Conservation (phyloP, 208 protist genomes). For the Trypanosoma rangeli region DNA sequence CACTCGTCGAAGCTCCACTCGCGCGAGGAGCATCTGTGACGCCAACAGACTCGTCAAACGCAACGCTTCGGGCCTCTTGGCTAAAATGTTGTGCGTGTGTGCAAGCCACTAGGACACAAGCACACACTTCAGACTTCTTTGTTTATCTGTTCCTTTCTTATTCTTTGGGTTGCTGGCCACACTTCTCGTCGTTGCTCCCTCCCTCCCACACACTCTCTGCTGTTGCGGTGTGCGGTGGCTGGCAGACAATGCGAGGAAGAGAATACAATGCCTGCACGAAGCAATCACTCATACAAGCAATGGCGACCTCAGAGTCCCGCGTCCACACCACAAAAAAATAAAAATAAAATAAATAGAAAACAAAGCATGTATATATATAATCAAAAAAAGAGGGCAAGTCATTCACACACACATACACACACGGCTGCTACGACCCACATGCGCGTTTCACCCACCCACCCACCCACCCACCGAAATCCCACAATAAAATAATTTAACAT, state of each 20-base stretch:
- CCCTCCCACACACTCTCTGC: not conserved
- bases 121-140: constrained; percentile 9
- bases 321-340: not conserved
- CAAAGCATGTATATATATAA: too few species aligned
- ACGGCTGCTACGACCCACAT: too few species aligned
- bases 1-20: constrained; percentile 6
- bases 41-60: not conserved
- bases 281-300: not conserved
- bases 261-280: not conserved
- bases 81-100: not conserved
- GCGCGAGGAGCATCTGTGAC: constrained; percentile 8
- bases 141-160: constrained; percentile 16
- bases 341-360: constrained; percentile 19
- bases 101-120: not conserved
- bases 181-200: not conserved
- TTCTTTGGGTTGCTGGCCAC: not conserved
- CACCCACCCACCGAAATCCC: too few species aligned
- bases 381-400: constrained; percentile 1
- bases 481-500: too few species aligned
- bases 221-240: not conserved
- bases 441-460: too few species aligned
- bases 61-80: too few species aligned
- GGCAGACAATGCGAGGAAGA: constrained; percentile 13
- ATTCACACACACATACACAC: not conserved
- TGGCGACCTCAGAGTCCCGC: too few species aligned